phyloP scores from a whole-genome alignment of 202 grass and related monocot genomes.

The Brachypodium distachyon region DNA sequence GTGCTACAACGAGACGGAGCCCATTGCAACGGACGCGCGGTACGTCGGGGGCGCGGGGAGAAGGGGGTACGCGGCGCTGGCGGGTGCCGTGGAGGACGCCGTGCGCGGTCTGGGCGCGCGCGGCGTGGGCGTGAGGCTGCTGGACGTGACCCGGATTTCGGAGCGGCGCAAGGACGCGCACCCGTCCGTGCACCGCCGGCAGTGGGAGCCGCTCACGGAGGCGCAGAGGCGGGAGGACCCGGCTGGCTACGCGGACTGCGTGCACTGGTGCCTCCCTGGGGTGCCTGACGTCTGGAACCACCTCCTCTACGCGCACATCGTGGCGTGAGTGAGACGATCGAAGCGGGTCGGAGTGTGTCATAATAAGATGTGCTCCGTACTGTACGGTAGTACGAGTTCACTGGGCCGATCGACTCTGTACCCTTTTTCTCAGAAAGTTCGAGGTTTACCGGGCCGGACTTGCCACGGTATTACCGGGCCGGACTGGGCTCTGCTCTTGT shows the following conservation, averaged over 20 bases:
- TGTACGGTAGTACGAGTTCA: too few species aligned
- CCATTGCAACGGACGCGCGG: slow-evolving; percentile 19
- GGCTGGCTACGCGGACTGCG: slow-evolving; percentile 64
- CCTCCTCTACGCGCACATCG: slow-evolving; percentile 51
- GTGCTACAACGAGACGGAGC: slow-evolving; percentile 65
- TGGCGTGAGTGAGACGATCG: slow-evolving; percentile 14
- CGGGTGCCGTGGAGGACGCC: slow-evolving; percentile 38
- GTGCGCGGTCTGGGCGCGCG: slow-evolving; percentile 28
- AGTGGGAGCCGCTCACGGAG: slow-evolving; percentile 51
- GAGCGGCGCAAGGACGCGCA: slow-evolving; percentile 79
- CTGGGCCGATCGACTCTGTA: too few species aligned
- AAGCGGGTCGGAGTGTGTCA: too few species aligned
- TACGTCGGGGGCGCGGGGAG: slow-evolving; percentile 5
- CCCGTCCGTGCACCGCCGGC: slow-evolving; percentile 64
- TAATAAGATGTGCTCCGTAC: too few species aligned
- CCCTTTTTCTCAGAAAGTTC: too few species aligned
- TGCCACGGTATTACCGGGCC: not conserved
- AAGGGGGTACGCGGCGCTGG: slow-evolving; percentile 29
- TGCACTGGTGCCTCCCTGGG: slow-evolving; percentile 86
- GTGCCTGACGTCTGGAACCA: slow-evolving; percentile 78
- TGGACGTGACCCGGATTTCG: slow-evolving; percentile 68
- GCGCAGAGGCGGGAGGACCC: slow-evolving; percentile 38
- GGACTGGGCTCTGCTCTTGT: not conserved
- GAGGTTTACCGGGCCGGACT: too few species aligned
- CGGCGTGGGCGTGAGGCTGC: slow-evolving; percentile 49